These are phyloP conservation scores for Ramaria sp. DNA, from an alignment of 768 basidiomycete genomes.

Conservation along the genomic window DNA sequence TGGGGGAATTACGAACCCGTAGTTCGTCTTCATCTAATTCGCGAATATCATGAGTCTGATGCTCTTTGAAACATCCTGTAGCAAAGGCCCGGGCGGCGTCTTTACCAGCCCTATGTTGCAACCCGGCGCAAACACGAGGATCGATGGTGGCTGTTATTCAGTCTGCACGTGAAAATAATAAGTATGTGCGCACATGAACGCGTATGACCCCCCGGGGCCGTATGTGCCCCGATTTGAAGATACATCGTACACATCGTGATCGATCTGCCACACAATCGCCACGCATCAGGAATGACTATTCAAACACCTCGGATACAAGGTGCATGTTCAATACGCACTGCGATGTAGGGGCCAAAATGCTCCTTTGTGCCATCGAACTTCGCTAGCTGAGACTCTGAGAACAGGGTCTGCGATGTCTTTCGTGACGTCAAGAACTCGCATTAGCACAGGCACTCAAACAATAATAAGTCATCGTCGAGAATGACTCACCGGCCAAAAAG, in stretches of 20 bases:
- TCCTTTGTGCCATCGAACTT: conserved; percentile 61
- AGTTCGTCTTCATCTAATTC: conserved; percentile 66
- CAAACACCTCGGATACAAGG: conserved; percentile 1
- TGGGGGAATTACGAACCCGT: conserved; percentile 34
- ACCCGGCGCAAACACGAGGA: conserved; percentile 6
- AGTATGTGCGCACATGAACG: conserved; percentile 43
- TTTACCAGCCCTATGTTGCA: conserved; percentile 49
- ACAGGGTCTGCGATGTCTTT: conserved; percentile 52
- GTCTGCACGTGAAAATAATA: background rate
- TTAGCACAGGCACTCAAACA: background rate
- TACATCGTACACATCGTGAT: conserved; percentile 90
- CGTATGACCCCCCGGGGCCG: conserved; percentile 81
- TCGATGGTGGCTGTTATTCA: conserved; percentile 8
- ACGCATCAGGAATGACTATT: background rate
- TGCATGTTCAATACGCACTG: conserved; percentile 43
- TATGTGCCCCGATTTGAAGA: conserved; percentile 65
- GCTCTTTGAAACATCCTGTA: conserved; percentile 87
- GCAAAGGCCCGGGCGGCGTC: conserved; percentile 91
- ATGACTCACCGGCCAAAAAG: conserved; percentile 48
- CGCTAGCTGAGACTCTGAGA: conserved; percentile 61
- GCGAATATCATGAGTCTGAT: conserved; percentile 85
- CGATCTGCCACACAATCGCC: conserved; percentile 43
- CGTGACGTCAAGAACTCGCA: conserved; percentile 10
- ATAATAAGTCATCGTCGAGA: background rate
- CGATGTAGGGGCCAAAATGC: conserved; percentile 69